Percentiles rank a stretch among this genome's conserved stretches.
Conservation (phyloP, 2,329 filamentous ascomycete species). For the Xylaria sp. region DNA sequence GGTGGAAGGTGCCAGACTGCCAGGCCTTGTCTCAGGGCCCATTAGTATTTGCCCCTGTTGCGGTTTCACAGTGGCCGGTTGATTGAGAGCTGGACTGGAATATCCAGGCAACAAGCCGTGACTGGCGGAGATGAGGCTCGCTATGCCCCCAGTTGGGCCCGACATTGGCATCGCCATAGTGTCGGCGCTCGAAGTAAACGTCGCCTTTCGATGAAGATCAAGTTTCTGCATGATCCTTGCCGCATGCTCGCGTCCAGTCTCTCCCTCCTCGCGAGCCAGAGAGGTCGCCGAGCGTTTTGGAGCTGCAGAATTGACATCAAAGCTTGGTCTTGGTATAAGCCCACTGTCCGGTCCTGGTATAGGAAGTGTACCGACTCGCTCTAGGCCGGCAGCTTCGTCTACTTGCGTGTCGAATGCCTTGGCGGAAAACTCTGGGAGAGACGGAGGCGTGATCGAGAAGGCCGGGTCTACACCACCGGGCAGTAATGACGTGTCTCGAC, state of each 20-base stretch:
- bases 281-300: conserved; percentile 69
- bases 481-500: conserved; percentile 59
- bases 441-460: conserved; percentile 90
- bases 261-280: conserved; percentile 73
- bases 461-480: conserved; percentile 73
- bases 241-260: conserved; percentile 82
- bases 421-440: conserved; percentile 89
- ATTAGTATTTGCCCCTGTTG: conserved; percentile 52
- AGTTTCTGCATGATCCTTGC: conserved; percentile 92
- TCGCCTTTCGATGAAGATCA: conserved; percentile 85
- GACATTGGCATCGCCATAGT: conserved; percentile 54
- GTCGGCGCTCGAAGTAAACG: conserved; percentile 62
- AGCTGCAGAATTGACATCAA: conserved; percentile 68
- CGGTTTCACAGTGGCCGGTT: conserved; percentile 48
- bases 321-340: conserved; percentile 71
- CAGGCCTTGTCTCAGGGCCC: conserved; percentile 61
- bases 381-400: conserved; percentile 55
- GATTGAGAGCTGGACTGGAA: conserved; percentile 45
- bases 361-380: conserved; percentile 73
- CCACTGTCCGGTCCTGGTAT: conserved; percentile 70
- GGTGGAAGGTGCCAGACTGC: conserved; percentile 82
- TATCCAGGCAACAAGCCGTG: conserved; percentile 79
- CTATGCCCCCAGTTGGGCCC: conserved; percentile 73
- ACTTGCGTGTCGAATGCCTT: conserved; percentile 76
- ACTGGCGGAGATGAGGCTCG: conserved; percentile 85